Evolutionary conservation across 305 asterid species (phyloP), one percentile per base, ranked within the genome.

Genomic region (Fraxinus albicans): DNA sequence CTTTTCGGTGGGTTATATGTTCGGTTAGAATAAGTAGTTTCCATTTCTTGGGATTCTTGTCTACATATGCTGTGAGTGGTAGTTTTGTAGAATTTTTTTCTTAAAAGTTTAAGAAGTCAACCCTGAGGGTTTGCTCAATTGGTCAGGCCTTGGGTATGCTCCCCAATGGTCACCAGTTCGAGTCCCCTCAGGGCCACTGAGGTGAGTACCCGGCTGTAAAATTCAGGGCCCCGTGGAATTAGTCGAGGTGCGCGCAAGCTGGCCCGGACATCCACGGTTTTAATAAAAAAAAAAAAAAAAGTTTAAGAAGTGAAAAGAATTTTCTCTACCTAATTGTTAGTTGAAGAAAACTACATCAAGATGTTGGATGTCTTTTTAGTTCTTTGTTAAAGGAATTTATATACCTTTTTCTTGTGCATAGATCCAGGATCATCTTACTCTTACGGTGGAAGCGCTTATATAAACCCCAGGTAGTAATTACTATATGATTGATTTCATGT

Each of bases 11-110:
- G 72, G 73, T 63, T 29, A 23, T 63, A n/a, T 63, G 63, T 21
- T 60, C 12, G 27, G 31, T 60, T 60, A 60, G 31, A 21, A 60
- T 63, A 5, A 53, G 40, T 31, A 29, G 19, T 69, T 69, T 8
- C 36, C n/a, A 25, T 12, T 69, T 25, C 17, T 23, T 69, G n/a
- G 8, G 9, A 27, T 27, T 29, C 75, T 80, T 75, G 77, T 6
- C 81, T 69, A 69, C 19, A 13, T 67, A 27, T 67, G 6, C 19
- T 35, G 55, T 63, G 53, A 63, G 79, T 76, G 65, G 77, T 5
- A 50, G 4, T 74, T 81, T 19, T 33, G 50, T 27, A 69, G 75
- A 76, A 84, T 76, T 47, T 74, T 53, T 42, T 77, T 79, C n/a
- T 7, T 34, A 34, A n/a, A 17, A 27, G 47, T 25, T 25, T 25